Conservation (phyloP, 495 filamentous ascomycete genomes). For the Penicillium desertorum region DNA sequence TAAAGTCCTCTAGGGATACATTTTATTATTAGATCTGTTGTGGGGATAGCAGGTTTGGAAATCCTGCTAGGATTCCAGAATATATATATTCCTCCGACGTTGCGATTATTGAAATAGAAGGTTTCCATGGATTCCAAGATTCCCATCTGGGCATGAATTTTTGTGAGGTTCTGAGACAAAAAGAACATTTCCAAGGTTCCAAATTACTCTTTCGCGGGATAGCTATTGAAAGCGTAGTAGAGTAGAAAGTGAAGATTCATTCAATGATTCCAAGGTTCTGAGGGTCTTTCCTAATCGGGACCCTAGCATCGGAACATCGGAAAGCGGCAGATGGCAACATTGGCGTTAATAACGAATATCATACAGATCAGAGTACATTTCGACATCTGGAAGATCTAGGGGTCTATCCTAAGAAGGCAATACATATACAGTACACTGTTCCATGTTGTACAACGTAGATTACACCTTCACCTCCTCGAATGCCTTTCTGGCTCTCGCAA, state of each 20-base stretch:
- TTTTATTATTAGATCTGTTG: neutral
- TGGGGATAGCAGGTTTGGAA: no score
- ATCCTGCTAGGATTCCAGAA: no score
- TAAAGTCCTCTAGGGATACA: neutral
- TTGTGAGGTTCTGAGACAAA: no score
- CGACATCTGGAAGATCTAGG: constrained; percentile 27
- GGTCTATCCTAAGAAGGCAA: constrained; percentile 20
- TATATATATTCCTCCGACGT: no score
- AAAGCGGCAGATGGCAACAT: neutral
- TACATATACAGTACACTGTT: constrained; percentile 24
- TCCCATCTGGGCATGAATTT: no score
- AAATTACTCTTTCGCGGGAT: no score
- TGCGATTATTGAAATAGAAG: no score
- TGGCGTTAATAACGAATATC: neutral
- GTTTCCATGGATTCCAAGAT: no score
- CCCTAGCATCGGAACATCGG: neutral
- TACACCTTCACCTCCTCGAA: constrained; percentile 46
- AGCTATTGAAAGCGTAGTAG: no score
- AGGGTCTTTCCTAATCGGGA: neutral
- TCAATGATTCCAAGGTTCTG: no score
- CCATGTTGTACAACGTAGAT: neutral
- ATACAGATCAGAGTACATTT: constrained; percentile 27
- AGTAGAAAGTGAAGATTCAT: no score
- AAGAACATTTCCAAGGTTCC: no score
- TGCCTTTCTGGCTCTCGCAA: constrained; percentile 54